These are phyloP conservation scores for Sclerotinia glacialis DNA, from an alignment of 2,329 filamentous ascomycete species.

Conservation along the genomic window DNA sequence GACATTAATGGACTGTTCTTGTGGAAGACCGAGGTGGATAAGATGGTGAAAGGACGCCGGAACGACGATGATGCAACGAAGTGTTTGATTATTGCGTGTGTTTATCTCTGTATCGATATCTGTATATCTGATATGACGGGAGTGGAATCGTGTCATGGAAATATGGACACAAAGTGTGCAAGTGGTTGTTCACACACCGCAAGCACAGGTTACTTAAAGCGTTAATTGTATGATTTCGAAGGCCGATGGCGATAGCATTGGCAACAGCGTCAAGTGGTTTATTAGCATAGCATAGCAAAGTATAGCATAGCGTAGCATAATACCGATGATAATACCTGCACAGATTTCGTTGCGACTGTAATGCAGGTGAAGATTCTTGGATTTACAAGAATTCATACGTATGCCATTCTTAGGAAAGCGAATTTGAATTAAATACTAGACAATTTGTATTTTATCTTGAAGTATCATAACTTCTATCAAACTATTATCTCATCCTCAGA, in stretches of 20 bases:
- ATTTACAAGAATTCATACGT: neutral
- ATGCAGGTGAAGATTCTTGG: neutral
- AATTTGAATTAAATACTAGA: neutral
- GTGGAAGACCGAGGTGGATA: neutral
- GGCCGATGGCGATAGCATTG: neutral
- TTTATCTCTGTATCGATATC: conserved; percentile 1
- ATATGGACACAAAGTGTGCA: neutral
- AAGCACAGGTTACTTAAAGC: neutral
- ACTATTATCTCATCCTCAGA: too few relatives aligned
- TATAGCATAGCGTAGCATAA: neutral
- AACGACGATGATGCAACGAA: neutral
- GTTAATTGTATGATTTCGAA: neutral
- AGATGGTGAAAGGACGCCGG: neutral
- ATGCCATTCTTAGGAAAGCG: neutral
- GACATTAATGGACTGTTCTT: conserved; percentile 32
- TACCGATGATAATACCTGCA: neutral
- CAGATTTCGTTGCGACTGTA: neutral
- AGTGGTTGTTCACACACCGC: neutral
- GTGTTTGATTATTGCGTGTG: conserved; percentile 5
- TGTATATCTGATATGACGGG: neutral
- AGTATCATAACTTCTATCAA: neutral
- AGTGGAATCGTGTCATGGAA: neutral
- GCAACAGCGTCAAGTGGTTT: neutral
- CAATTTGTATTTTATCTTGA: neutral
- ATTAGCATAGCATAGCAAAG: neutral